A percentile compares a stretch with the other conserved stretches of the same genome.
Conservation (phyloP, 495 filamentous ascomycete genomes). For the Penicillium cosmopolitanum region DNA sequence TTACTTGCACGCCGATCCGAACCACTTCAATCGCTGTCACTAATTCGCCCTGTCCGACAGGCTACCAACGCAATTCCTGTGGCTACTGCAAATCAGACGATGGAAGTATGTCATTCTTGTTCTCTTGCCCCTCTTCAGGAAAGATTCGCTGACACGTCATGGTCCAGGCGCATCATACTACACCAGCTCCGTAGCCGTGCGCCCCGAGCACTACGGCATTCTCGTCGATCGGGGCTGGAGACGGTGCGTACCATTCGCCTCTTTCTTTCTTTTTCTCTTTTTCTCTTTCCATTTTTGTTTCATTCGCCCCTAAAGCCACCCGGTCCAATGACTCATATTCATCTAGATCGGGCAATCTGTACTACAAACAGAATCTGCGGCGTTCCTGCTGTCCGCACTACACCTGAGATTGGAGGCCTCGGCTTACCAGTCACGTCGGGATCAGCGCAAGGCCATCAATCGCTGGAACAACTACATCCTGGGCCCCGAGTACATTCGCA, state of each 20-base stretch:
- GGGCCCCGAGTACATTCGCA: constrained; percentile 75
- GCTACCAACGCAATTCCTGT: constrained; percentile 56
- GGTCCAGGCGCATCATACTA: constrained; percentile 81
- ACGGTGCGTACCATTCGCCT: constrained; percentile 52
- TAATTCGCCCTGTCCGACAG: constrained; percentile 28
- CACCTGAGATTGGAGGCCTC: constrained; percentile 82
- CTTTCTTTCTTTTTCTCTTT: not conserved
- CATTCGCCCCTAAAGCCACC: not conserved
- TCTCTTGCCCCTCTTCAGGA: constrained; percentile 8
- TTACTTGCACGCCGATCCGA: constrained; percentile 7
- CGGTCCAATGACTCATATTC: constrained; percentile 22
- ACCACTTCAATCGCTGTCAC: constrained; percentile 17
- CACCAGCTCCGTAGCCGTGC: constrained; percentile 68
- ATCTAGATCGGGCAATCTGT: constrained; percentile 69
- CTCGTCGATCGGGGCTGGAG: constrained; percentile 91
- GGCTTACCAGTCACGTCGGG: constrained; percentile 70
- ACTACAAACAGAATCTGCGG: constrained; percentile 87
- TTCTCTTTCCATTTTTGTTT: not conserved
- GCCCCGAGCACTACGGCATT: constrained; percentile 73
- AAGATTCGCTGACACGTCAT: constrained; percentile 25
- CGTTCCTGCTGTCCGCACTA: constrained; percentile 95
- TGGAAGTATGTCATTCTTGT: constrained; percentile 50
- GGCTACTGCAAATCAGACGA: constrained; percentile 59
- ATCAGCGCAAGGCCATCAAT: constrained; percentile 87
- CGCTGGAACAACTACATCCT: constrained; percentile 87